Conservation (phyloP, 2,329 filamentous ascomycete species). For the Pseudogymnoascus sp. region DNA sequence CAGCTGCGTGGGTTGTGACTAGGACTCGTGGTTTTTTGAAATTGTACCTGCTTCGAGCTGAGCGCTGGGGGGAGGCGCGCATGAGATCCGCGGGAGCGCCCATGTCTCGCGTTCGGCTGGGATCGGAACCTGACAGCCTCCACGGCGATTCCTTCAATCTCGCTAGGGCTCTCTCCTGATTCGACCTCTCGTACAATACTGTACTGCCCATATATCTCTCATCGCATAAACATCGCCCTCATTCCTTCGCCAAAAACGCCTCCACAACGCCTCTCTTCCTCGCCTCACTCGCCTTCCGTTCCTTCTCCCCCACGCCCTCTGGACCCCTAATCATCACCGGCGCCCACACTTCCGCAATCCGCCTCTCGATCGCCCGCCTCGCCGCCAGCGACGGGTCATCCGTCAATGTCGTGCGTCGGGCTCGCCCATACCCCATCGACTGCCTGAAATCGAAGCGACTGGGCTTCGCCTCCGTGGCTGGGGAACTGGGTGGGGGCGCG, state of each 20-base stretch:
- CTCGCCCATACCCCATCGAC: conserved; percentile 1
- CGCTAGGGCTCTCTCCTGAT: not conserved
- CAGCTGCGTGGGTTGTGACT: not conserved
- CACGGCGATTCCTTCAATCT: not conserved
- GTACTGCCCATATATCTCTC: not conserved
- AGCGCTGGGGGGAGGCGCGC: not conserved
- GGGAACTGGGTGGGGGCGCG: not conserved
- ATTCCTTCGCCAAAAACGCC: conserved; percentile 48
- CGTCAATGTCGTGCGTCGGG: conserved; percentile 29
- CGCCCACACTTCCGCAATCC: conserved; percentile 59
- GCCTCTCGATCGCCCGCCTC: conserved; percentile 51
- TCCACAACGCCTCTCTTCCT: conserved; percentile 61
- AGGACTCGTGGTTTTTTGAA: not conserved
- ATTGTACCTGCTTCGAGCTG: not conserved
- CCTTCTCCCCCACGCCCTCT: conserved; percentile 34
- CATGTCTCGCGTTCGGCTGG: not conserved
- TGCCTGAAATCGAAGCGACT: not conserved
- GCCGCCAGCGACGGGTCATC: conserved; percentile 45
- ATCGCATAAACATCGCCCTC: not conserved
- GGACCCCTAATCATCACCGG: conserved; percentile 51
- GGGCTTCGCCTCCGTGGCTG: not conserved
- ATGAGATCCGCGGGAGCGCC: not conserved
- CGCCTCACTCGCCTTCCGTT: conserved; percentile 53
- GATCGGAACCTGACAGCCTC: not conserved
- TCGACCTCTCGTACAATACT: not conserved